phyloP scores from a whole-genome alignment of 1,284 basidiomycete species.

The Waitea zeae region DNA sequence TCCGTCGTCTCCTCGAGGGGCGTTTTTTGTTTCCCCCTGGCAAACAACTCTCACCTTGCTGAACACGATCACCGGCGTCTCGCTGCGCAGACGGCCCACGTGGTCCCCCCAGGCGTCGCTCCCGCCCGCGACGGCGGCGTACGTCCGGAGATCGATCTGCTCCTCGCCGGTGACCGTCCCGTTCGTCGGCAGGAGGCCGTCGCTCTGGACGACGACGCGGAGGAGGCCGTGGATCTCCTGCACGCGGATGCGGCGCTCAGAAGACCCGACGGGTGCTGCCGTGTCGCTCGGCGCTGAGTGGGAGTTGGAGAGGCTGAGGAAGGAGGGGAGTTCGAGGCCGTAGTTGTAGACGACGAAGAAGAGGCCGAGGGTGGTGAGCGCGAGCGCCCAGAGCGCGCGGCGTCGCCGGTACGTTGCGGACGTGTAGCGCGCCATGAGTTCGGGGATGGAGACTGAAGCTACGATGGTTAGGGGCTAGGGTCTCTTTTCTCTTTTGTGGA shows the following conservation, averaged over 20 bases:
- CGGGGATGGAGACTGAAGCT: no score
- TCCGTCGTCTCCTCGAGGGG: no score
- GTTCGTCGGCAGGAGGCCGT: constrained; percentile 12
- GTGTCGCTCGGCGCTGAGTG: constrained; percentile 7
- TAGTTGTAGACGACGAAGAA: constrained; percentile 15
- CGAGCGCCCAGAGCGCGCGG: constrained; percentile 19
- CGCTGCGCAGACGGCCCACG: constrained; percentile 22
- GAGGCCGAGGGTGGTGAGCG: constrained; percentile 13
- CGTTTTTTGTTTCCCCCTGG: no score
- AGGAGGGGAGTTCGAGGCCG: constrained; percentile 10
- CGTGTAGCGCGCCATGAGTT: no score
- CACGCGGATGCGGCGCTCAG: constrained; percentile 9
- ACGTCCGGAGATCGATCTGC: constrained; percentile 31
- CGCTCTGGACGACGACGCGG: constrained; percentile 30
- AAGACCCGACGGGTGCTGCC: constrained; percentile 6
- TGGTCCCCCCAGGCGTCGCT: constrained; percentile 31
- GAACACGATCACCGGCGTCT: constrained; percentile 58
- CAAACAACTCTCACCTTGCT: constrained; percentile 40
- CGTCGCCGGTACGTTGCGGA: constrained; percentile 23
- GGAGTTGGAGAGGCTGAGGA: constrained; percentile 13
- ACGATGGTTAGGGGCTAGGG: no score
- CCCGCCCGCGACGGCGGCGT: constrained; percentile 20
- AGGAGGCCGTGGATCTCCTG: constrained; percentile 49
- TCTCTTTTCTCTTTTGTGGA: no score
- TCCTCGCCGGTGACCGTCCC: constrained; percentile 18